phyloP scores from a whole-genome alignment of 345 rosid genomes.

The Excoecaria cochinchinensis region DNA sequence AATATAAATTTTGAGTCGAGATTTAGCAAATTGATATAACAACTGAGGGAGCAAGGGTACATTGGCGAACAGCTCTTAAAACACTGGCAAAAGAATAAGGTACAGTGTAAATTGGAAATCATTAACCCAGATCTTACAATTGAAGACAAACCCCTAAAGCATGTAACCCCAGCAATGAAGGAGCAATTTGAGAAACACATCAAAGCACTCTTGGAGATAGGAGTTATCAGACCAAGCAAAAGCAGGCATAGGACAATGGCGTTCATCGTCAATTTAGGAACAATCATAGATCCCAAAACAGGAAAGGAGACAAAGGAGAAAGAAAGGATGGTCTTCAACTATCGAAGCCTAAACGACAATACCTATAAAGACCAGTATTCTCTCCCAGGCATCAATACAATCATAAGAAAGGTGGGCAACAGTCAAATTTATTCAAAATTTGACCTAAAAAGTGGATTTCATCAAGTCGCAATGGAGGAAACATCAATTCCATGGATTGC shows the following conservation, averaged over 20 bases:
- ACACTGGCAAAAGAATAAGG: neutral
- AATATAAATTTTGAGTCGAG: too few species aligned
- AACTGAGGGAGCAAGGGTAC: neutral
- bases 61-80: neutral
- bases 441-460: neutral
- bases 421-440: neutral
- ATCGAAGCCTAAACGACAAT: neutral
- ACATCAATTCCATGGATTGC: neutral
- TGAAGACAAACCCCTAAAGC: neutral
- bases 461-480: neutral
- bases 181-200: neutral
- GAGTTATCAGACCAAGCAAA: neutral
- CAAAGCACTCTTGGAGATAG: neutral
- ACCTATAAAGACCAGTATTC: neutral
- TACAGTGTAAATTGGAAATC: neutral
- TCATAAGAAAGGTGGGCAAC: neutral
- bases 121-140: neutral
- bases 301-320: neutral
- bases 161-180: neutral
- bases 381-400: neutral
- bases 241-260: neutral
- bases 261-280: neutral
- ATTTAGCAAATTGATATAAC: too few species aligned
- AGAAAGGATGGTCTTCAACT: constrained; percentile 8
- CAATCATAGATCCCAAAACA: neutral